Evolutionary conservation across 202 grass and related monocot genomes (phyloP).

Genomic region (Schoenoplectus triqueter): DNA sequence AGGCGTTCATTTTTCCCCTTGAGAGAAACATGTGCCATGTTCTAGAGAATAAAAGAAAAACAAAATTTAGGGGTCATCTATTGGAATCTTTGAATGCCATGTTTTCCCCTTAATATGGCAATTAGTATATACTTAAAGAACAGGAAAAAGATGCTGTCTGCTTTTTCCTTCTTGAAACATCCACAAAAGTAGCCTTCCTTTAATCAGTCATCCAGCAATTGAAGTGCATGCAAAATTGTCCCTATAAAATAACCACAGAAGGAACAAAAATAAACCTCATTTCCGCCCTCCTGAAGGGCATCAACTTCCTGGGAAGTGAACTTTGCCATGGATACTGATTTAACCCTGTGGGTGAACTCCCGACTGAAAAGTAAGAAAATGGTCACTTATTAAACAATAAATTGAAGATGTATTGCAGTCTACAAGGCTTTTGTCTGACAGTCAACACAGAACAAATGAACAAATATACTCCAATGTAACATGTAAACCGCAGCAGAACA

Average conservation of each 20-base stretch:
- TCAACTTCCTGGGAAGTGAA: constrained; percentile 96
- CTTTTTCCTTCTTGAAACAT: neutral
- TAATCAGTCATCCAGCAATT: constrained; percentile 1
- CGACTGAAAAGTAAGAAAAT: constrained; percentile 56
- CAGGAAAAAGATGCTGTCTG: neutral
- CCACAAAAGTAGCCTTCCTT: neutral
- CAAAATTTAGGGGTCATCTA: constrained; percentile 14
- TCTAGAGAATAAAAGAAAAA: constrained; percentile 26
- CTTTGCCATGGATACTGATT: constrained; percentile 99
- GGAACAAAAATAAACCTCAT: constrained; percentile 57
- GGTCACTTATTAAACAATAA: neutral
- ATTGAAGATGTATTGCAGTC: constrained; percentile 16
- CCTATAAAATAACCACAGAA: constrained; percentile 14
- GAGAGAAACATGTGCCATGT: constrained; percentile 18
- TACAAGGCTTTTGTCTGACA: neutral
- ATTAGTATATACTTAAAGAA: constrained; percentile 17
- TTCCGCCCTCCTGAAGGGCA: constrained; percentile 92
- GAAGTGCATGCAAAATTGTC: constrained; percentile 2
- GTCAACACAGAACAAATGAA: neutral
- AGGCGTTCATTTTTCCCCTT: neutral
- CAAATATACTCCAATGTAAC: constrained; percentile 10
- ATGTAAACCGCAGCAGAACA: neutral
- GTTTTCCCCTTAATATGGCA: neutral
- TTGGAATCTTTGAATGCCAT: neutral
- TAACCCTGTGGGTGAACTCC: constrained; percentile 94